These are phyloP conservation scores for Penicillium sp. DNA, from an alignment of 2,329 filamentous ascomycete genomes.

Conservation along the genomic window DNA sequence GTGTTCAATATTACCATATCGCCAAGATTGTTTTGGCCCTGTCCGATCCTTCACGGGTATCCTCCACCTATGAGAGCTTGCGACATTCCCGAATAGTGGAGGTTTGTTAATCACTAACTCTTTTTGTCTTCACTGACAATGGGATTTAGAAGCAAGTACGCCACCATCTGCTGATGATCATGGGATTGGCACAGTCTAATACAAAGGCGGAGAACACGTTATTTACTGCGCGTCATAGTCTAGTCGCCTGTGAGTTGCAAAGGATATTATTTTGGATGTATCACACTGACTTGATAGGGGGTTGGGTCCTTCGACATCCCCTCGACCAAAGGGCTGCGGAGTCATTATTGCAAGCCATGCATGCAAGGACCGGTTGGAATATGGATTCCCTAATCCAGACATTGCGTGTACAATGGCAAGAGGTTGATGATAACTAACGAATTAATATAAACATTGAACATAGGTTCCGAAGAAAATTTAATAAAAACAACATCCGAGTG, in stretches of 20 bases:
- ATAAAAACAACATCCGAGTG: too few species aligned
- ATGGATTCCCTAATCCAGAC: constrained; percentile 22
- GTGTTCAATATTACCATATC: constrained; percentile 37
- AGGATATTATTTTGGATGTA: background rate
- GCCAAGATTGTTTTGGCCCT: constrained; percentile 32
- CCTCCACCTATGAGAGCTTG: constrained; percentile 20
- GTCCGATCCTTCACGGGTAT: constrained; percentile 10
- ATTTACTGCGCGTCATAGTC: constrained; percentile 27
- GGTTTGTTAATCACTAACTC: constrained; percentile 6
- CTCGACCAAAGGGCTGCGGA: constrained; percentile 28
- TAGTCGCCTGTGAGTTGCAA: constrained; percentile 24
- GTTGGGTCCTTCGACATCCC: constrained; percentile 25
- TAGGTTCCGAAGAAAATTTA: too few species aligned
- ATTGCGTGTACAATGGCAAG: constrained; percentile 25
- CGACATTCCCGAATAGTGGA: constrained; percentile 23
- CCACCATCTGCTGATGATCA: constrained; percentile 22
- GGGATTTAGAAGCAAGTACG: constrained; percentile 20
- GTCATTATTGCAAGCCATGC: constrained; percentile 19
- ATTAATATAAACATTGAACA: too few species aligned
- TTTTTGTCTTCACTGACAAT: background rate
- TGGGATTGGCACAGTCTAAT: constrained; percentile 28
- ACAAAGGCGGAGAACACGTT: constrained; percentile 26
- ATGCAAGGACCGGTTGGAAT: constrained; percentile 28
- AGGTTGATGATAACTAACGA: constrained; percentile 8
- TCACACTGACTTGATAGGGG: constrained; percentile 16